Base-by-base conservation (phyloP, 2,329 filamentous ascomycete species). In the Diaporthe velutina region DNA sequence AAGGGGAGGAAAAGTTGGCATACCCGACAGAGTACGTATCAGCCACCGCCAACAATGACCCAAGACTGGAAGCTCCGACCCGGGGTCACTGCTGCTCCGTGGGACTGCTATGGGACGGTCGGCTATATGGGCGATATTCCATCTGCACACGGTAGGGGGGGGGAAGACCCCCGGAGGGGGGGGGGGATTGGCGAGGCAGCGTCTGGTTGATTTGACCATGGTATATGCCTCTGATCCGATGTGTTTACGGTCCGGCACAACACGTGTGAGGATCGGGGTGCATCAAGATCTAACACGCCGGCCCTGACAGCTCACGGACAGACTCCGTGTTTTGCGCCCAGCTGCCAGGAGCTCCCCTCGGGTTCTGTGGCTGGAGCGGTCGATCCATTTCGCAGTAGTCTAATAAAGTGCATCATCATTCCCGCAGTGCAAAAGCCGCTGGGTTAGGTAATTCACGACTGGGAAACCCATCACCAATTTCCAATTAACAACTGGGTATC, bases 221-320 rank as follows among this genome's bases (percentile, higher is more conserved):
- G n/a, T 67, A 19, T 40, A 40, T 42, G 5, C 35, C 19, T 67
- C 42, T 35, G 30, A 67, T 52, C 45, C 61, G 61, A 67, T 67
- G 45, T 52, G 28, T 35, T 15, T 33, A 66, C 19, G 61, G 61
- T 52, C 25, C 42, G 45, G 42, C 22, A 58, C 54, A 48, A 33
- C 35, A 40, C 57, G 33, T 60, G 57, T 42, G 57, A 67, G 61
- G 61, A 67, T 67, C 61, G 61, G 61, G 28, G n/a, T 25, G 61
- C 45, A 67, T 67, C 61, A 67, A 67, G 61, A 67, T 67, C 61
- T 67, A 67, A 67, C 61, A 67, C 61, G 61, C 61, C 61, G 61
- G 61, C 33, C 30, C 61, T 50, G 61, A 67, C 45, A 52, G 30
- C 61, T 67, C 61, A 67, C 45, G 61, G 61, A 67, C 42, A 38